Conservation (phyloP, 306 rosid genomes). For the Casuarina equisetifolia region DNA sequence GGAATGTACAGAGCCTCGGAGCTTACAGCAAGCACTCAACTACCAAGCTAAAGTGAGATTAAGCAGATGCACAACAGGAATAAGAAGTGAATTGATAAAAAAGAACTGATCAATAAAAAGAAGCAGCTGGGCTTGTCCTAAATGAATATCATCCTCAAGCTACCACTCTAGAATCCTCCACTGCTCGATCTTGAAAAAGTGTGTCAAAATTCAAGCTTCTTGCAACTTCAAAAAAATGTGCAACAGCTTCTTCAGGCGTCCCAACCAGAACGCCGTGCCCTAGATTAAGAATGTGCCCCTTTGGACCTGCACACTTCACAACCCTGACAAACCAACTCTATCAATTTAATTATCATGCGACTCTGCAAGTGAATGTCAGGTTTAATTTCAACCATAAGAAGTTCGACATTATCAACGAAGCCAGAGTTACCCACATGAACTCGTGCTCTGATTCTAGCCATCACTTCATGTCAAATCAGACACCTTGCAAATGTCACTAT, state of each 20-base stretch:
- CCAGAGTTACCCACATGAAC: not conserved
- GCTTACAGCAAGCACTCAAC: slow-evolving; percentile 28
- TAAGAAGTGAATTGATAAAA: slow-evolving; percentile 24
- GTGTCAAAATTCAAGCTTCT: slow-evolving; percentile 77
- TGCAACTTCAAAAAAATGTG: slow-evolving; percentile 93
- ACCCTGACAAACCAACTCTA: slow-evolving; percentile 56
- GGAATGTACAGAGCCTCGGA: slow-evolving; percentile 33
- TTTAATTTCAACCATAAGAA: not conserved
- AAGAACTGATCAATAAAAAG: slow-evolving; percentile 13
- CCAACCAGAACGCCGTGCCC: slow-evolving; percentile 97
- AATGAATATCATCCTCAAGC: slow-evolving; percentile 24
- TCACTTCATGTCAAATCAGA: not conserved
- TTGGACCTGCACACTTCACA: slow-evolving; percentile 86
- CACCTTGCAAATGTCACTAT: not conserved
- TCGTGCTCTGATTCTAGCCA: not conserved
- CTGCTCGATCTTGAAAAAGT: slow-evolving; percentile 40
- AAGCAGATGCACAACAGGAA: slow-evolving; percentile 18
- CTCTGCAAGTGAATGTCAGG: not conserved
- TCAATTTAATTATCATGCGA: not conserved
- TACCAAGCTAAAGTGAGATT: slow-evolving; percentile 29
- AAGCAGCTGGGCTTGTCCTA: not conserved
- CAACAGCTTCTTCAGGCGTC: slow-evolving; percentile 95
- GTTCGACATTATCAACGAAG: not conserved
- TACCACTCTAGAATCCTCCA: slow-evolving; percentile 56
- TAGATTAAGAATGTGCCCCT: slow-evolving; percentile 89